Conservation (phyloP, 164 flowering plant species). For the Tetracentron sinense region DNA sequence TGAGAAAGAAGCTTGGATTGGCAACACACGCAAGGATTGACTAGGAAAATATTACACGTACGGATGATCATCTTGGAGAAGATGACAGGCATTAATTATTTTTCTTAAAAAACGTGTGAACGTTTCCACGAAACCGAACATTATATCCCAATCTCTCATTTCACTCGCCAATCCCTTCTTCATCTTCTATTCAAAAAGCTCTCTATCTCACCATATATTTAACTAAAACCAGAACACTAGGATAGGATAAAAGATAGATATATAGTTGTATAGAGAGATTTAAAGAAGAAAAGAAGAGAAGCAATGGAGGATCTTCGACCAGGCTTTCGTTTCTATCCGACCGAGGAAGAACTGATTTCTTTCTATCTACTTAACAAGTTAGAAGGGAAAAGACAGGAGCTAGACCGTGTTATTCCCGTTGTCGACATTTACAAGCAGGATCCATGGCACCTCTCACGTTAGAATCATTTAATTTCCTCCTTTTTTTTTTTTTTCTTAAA, state of each 20-base stretch:
- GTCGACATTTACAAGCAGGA: slow-evolving; percentile 36
- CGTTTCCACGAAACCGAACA: neutral
- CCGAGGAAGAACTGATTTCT: slow-evolving; percentile 54
- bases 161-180: slow-evolving; percentile 3
- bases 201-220: no score
- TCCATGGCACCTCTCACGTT: slow-evolving; percentile 60
- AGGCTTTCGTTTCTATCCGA: slow-evolving; percentile 64
- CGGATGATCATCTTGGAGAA: no score
- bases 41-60: no score
- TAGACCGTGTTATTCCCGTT: slow-evolving; percentile 38
- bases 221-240: no score
- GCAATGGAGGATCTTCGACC: slow-evolving; percentile 28
- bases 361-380: slow-evolving; percentile 51
- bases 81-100: neutral
- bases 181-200: neutral
- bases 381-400: slow-evolving; percentile 20
- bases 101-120: slow-evolving; percentile 9
- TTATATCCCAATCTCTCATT: neutral
- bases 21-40: neutral
- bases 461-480: neutral
- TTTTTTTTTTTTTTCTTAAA: neutral
- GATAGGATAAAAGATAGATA: neutral
- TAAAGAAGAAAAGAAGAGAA: neutral
- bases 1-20: neutral
- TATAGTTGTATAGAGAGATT: neutral